Conservation (phyloP, 345 rosid genomes). For the Eucalyptus decipiens region DNA sequence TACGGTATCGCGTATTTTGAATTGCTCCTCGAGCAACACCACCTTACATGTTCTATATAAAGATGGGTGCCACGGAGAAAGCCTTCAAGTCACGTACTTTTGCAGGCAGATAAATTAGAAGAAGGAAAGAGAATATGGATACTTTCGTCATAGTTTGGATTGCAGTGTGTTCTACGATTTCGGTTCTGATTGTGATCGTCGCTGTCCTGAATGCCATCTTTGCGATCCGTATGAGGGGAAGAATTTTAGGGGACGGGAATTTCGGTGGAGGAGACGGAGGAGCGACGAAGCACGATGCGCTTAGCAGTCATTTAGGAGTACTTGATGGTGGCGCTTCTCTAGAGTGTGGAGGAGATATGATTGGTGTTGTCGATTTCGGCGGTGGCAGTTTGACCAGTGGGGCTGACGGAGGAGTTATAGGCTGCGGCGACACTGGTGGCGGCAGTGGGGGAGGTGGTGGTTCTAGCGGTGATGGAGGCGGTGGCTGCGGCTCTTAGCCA, state of each 20-base stretch:
- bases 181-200: background rate
- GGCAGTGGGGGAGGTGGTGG: background rate
- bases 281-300: background rate
- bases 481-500: background rate
- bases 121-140: background rate
- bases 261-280: background rate
- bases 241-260: background rate
- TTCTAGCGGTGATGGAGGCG: background rate
- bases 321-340: background rate
- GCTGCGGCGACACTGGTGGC: background rate
- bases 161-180: background rate
- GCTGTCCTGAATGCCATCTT: background rate
- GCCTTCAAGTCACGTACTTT: background rate
- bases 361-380: background rate
- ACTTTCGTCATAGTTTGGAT: background rate
- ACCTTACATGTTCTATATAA: background rate
- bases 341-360: background rate
- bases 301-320: background rate
- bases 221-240: background rate
- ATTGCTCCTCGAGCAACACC: background rate
- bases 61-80: background rate
- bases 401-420: background rate
- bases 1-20: background rate
- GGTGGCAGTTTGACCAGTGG: background rate
- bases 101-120: background rate